Evolutionary conservation across 192 early-diverging fungal genomes (phyloP), one percentile per base, ranked within the genome.

Genomic region (Coemansia sp.): DNA sequence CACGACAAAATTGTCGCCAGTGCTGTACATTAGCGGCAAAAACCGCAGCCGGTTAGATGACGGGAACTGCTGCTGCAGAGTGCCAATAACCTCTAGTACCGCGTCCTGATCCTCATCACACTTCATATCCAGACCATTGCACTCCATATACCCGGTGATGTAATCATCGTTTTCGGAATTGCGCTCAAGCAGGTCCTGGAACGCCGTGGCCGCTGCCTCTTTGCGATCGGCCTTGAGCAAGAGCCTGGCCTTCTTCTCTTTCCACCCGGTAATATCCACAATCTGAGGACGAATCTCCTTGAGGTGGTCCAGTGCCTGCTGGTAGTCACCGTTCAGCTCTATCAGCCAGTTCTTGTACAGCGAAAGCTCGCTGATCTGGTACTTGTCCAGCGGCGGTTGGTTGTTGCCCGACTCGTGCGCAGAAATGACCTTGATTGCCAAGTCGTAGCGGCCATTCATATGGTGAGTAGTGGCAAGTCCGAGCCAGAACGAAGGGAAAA

Each of bases 321-420:
- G 67, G 52, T 83, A 80, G 51, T 96, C 88, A 9, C 94, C 94
- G 6, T 66, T 84, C 65, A 94, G 92, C 76, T 97, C 93, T 32
- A 94, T 71, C 19, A 98, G 62, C 71, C 81, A 82, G 82, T 91
- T 93, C 70, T 92, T 88, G 83, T 94, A 98, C 81, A 98, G 67
- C 21, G 88, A 56, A 59, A 96, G 69, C 74, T 98, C 95, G 54
- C 88, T 90, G 64, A 86, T 82, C 72, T 96, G 93, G 57, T 73
- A 88, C 64, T 83, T 79, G 51, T 75, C 67, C 22, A 71, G 63
- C 6, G 41, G 54, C 17, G 53, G 62, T 22, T 62, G 43, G 70
- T 87, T 87, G 2, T 23, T 19, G 6, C 47, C 48, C 14, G 54
- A 25, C 67, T 92, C 88, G 66, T 88, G 89, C 4, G 84, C 65